These are phyloP conservation scores for Schoenoplectus triqueter DNA, from an alignment of 202 grass and related monocot genomes.

Conservation along the genomic window DNA sequence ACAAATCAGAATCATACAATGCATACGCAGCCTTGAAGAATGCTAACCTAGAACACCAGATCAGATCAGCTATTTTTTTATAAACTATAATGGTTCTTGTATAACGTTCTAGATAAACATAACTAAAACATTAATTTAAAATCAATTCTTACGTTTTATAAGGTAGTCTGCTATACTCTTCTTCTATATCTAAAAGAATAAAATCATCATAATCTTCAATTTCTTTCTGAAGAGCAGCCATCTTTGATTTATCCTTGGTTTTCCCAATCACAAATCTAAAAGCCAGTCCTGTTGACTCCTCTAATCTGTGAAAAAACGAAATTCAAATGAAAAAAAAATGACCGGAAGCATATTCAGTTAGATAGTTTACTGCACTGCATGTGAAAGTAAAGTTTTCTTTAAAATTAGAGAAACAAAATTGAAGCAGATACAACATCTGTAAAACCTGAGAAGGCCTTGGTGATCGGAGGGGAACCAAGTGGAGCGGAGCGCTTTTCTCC, in stretches of 20 bases:
- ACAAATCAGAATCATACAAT: slow-evolving; percentile 94
- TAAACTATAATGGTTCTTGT: not conserved
- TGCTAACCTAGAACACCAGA: slow-evolving; percentile 94
- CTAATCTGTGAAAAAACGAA: slow-evolving; percentile 59
- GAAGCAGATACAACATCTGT: not conserved
- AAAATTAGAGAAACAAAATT: not conserved
- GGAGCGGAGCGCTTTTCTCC: slow-evolving; percentile 68
- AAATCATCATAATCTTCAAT: slow-evolving; percentile 97
- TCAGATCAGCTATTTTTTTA: slow-evolving; percentile 49
- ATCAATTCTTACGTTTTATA: slow-evolving; percentile 82
- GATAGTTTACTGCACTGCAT: not conserved
- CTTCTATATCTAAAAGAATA: slow-evolving; percentile 86
- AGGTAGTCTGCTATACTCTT: slow-evolving; percentile 96
- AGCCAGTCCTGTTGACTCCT: slow-evolving; percentile 83
- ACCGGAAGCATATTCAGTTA: not conserved
- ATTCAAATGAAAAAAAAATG: not conserved
- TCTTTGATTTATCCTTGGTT: slow-evolving; percentile 86
- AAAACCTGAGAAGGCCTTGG: slow-evolving; percentile 75
- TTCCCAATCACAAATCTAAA: slow-evolving; percentile 95
- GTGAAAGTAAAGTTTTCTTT: slow-evolving; percentile 22
- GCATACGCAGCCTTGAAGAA: slow-evolving; percentile 98
- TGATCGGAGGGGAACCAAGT: slow-evolving; percentile 92
- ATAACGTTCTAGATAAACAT: not conserved
- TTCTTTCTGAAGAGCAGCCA: slow-evolving; percentile 71
- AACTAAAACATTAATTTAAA: slow-evolving; percentile 6